phyloP scores from a whole-genome alignment of 441 rosid genomes.

The Viola pubescens region DNA sequence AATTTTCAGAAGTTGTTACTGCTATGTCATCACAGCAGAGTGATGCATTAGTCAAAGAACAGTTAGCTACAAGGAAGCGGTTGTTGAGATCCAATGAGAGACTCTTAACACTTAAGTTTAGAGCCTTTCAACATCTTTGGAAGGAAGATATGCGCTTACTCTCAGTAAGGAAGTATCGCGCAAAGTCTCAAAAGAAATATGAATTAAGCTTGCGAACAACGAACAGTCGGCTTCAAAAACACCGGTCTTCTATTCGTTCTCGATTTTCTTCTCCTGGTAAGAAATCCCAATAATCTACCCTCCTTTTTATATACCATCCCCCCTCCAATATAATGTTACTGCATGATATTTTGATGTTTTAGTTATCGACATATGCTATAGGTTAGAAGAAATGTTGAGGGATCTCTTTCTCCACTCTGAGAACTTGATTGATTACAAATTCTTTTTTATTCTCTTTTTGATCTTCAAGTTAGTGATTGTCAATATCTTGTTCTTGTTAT shows the following conservation, averaged over 20 bases:
- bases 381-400: no score
- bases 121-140: conserved; percentile 70
- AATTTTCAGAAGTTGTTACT: conserved; percentile 24
- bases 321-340: no score
- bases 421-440: no score
- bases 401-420: no score
- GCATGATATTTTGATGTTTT: no score
- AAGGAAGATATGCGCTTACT: conserved; percentile 66
- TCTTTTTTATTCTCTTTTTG: no score
- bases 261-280: conserved; percentile 68
- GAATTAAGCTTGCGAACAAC: conserved; percentile 48
- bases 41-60: conserved; percentile 40
- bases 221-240: conserved; percentile 45
- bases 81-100: conserved; percentile 68
- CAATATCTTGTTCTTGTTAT: no score
- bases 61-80: conserved; percentile 37
- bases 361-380: no score
- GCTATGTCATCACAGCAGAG: conserved; percentile 19
- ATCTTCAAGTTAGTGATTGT: no score
- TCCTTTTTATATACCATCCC: background rate
- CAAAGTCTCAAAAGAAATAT: conserved; percentile 60
- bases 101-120: conserved; percentile 67
- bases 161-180: conserved; percentile 44
- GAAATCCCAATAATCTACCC: background rate
- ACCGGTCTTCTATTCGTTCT: conserved; percentile 57